These are phyloP conservation scores for Kodamaea neixiangensis DNA, from an alignment of 805 yeast species.

Conservation along the genomic window DNA sequence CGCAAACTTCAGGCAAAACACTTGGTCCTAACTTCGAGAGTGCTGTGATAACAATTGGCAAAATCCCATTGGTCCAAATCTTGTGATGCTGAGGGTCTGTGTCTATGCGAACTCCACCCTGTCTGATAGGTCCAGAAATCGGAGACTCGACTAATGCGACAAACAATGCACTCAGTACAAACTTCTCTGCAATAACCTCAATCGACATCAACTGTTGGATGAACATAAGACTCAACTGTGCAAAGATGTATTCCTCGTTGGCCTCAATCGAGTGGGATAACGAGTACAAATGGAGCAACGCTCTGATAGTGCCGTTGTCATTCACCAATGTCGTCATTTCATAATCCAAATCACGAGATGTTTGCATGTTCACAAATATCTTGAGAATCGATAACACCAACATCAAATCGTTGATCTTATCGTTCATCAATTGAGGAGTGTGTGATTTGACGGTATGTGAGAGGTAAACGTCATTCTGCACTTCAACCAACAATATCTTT, in stretches of 20 bases:
- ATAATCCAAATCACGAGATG: conserved; percentile 48
- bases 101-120: conserved; percentile 60
- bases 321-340: conserved; percentile 54
- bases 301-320: conserved; percentile 60
- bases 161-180: conserved; percentile 62
- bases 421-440: conserved; percentile 38
- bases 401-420: conserved; percentile 64
- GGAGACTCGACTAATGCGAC: conserved; percentile 75
- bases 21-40: conserved; percentile 64
- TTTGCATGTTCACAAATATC: conserved; percentile 50
- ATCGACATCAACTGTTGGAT: conserved; percentile 67
- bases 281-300: conserved; percentile 65
- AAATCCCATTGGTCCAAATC: conserved; percentile 84
- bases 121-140: conserved; percentile 63
- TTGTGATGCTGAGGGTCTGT: conserved; percentile 60
- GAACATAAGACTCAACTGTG: conserved; percentile 68
- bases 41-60: conserved; percentile 64
- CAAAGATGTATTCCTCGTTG: conserved; percentile 66
- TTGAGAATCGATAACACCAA: conserved; percentile 66
- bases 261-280: conserved; percentile 62
- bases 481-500: conserved; percentile 55
- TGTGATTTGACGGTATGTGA: conserved; percentile 35
- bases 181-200: conserved; percentile 63
- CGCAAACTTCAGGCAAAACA: conserved; percentile 62
- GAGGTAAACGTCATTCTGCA: conserved; percentile 57